Evolutionary conservation across 441 rosid genomes (phyloP).

Genomic region (Erodium trifolium): DNA sequence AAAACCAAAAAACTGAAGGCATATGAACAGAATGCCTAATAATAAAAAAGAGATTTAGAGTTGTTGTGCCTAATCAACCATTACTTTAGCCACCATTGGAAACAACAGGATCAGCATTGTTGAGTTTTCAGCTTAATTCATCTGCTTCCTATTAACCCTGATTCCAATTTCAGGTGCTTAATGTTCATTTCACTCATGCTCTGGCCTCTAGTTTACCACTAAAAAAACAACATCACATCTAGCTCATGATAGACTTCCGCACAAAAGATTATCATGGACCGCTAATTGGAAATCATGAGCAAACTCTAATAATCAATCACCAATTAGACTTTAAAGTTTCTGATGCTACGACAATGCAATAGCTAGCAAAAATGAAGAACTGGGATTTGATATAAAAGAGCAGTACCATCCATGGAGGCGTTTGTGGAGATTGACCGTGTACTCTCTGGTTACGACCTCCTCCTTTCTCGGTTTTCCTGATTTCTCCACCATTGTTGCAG

Average conservation of each 20-base stretch:
- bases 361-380: neutral
- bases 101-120: neutral
- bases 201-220: neutral
- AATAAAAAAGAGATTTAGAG: too few relatives aligned
- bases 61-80: neutral
- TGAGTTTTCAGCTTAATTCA: neutral
- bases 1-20: too few relatives aligned
- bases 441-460: neutral
- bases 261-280: neutral
- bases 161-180: neutral
- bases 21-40: neutral
- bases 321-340: too few relatives aligned
- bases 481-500: neutral
- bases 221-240: neutral
- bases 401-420: conserved; percentile 6
- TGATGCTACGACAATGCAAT: too few relatives aligned
- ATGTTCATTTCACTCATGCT: neutral
- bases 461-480: neutral
- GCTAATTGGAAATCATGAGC: neutral
- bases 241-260: too few relatives aligned
- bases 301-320: neutral
- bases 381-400: neutral
- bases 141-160: neutral
- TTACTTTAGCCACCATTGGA: neutral
- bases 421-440: neutral